These are phyloP conservation scores for Pigoraptor vietnamica DNA, from an alignment of 78 protist genomes.

Conservation along the genomic window DNA sequence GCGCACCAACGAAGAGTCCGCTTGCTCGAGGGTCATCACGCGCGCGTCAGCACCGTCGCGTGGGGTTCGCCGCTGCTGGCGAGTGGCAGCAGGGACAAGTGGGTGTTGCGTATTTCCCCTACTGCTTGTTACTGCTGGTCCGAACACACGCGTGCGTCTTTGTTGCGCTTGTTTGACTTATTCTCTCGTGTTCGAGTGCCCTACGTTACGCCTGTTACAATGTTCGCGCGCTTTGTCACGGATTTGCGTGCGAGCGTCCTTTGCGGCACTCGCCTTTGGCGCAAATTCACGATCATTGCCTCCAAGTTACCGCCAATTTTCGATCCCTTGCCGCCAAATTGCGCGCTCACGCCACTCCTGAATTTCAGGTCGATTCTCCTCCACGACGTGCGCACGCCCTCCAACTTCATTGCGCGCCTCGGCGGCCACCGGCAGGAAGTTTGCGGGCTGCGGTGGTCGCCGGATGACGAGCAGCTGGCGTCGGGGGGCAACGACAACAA, in stretches of 20 bases:
- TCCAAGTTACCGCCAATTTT: too few relatives aligned
- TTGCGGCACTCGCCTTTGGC: too few relatives aligned
- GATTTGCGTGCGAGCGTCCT: too few relatives aligned
- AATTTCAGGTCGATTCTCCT: not conserved
- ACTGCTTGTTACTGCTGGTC: not conserved
- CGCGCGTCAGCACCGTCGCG: not conserved
- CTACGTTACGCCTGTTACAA: too few relatives aligned
- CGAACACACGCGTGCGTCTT: not conserved
- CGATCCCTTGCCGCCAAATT: too few relatives aligned
- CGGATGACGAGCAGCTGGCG: constrained; percentile 89
- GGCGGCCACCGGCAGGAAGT: constrained; percentile 90
- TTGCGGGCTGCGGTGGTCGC: constrained; percentile 95
- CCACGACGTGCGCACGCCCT: constrained; percentile 55
- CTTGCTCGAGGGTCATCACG: not conserved
- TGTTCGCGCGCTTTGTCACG: too few relatives aligned
- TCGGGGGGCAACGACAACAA: constrained; percentile 98
- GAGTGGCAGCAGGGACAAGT: not conserved
- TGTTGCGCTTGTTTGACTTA: too few relatives aligned
- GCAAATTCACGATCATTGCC: too few relatives aligned
- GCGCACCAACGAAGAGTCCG: not conserved
- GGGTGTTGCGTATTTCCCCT: not conserved
- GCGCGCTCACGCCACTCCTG: too few relatives aligned
- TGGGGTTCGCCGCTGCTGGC: not conserved
- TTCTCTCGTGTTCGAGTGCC: too few relatives aligned
- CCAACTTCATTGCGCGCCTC: not conserved